Evolutionary conservation across 805 yeast genomes (phyloP).

Genomic region (Schwanniomyces yamadae): DNA sequence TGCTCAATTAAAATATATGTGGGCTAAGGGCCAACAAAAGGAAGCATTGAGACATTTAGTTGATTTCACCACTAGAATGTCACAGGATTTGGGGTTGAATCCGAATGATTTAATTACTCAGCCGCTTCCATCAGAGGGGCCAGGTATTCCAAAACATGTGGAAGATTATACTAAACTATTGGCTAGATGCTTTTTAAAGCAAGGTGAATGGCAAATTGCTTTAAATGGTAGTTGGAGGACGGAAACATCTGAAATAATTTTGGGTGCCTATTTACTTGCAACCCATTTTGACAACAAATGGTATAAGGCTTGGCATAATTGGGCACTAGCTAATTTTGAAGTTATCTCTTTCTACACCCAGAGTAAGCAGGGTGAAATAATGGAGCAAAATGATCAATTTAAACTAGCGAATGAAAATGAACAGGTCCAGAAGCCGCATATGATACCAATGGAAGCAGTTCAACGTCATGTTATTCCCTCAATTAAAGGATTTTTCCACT

Average conservation of each 20-base stretch:
- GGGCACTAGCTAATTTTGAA: constrained; percentile 98
- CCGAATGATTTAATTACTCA: constrained; percentile 86
- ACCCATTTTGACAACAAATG: constrained; percentile 91
- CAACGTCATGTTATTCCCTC: constrained; percentile 94
- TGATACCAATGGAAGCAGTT: constrained; percentile 54
- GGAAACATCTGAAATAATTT: constrained; percentile 72
- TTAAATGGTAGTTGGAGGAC: constrained; percentile 77
- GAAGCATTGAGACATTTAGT: constrained; percentile 85
- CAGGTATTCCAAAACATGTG: constrained; percentile 71
- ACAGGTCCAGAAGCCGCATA: constrained; percentile 11
- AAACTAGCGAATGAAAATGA: constrained; percentile 18
- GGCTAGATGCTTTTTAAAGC: constrained; percentile 93
- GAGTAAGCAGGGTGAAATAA: constrained; percentile 22
- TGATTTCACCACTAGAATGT: constrained; percentile 88
- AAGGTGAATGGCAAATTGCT: constrained; percentile 97
- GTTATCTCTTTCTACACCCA: constrained; percentile 67
- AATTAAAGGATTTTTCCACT: constrained; percentile 91
- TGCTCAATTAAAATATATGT: constrained; percentile 93
- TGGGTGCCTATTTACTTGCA: constrained; percentile 89
- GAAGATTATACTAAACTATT: constrained; percentile 79
- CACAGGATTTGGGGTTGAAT: constrained; percentile 81
- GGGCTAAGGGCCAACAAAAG: constrained; percentile 89
- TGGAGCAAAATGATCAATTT: constrained; percentile 30
- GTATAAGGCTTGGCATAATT: constrained; percentile 99
- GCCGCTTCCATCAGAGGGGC: constrained; percentile 71